Conservation (phyloP, 192 early-diverging fungal genomes). For the Coemansia sp. region DNA sequence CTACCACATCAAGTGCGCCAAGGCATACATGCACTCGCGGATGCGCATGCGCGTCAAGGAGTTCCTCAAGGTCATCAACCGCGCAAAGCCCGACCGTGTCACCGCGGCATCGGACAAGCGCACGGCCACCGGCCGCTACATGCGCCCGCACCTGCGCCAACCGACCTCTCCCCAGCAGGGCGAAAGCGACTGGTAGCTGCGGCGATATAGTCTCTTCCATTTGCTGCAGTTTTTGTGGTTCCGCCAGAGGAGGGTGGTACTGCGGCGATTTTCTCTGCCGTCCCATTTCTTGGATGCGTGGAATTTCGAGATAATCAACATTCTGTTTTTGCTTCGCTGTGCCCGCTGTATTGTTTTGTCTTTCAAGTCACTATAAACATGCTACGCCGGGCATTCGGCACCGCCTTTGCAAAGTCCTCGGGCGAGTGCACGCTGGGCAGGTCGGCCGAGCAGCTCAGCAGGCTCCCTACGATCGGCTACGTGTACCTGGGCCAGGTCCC, state of each 20-base stretch:
- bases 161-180: constrained; percentile 31
- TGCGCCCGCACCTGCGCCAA: constrained; percentile 53
- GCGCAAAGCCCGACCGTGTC: constrained; percentile 86
- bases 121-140: constrained; percentile 55
- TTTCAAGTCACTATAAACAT: no score
- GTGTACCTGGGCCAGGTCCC: constrained; percentile 49
- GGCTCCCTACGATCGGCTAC: constrained; percentile 43
- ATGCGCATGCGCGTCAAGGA: constrained; percentile 93
- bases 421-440: constrained; percentile 31
- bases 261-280: neutral
- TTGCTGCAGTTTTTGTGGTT: no score
- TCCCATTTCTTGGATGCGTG: neutral
- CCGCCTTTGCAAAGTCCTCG: neutral
- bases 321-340: neutral
- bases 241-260: no score
- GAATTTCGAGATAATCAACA: neutral
- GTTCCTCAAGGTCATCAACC: constrained; percentile 97
- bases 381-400: neutral
- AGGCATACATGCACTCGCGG: constrained; percentile 98
- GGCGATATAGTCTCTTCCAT: no score
- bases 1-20: constrained; percentile 99
- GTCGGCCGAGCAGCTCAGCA: constrained; percentile 15
- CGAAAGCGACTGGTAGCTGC: constrained; percentile 42
- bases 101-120: constrained; percentile 70
- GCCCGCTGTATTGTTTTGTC: no score